Base-by-base conservation (phyloP, 192 early-diverging fungal genomes). In the Umbelopsis vinacea region DNA sequence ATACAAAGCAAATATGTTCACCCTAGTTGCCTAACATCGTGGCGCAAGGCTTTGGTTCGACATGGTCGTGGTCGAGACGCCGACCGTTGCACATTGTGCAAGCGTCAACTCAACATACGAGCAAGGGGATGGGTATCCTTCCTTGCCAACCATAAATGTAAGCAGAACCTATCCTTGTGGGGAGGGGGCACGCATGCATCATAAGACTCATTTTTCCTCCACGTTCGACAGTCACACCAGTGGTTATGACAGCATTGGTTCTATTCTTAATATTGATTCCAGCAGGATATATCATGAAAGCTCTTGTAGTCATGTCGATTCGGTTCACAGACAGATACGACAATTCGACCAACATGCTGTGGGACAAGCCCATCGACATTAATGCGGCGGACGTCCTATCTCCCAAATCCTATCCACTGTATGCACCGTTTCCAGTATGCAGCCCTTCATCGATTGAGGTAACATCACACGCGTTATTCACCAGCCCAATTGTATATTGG, bases 371-470 rank as follows among this genome's bases (percentile, higher is more conserved):
- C 10, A 68, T 38, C 21, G 15, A 35, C 67, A 68, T 46, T 6
- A 38, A 37, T 29, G 29, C 29, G 17, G 23, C 14, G 35, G 26
- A 21, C 10, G 19, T 10, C 1, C 4, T 10, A 7, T 37, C 12
- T 0, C 19, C 38, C 67, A 68, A 47, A 26, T 48, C 40, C 6
- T 46, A 47, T 24, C 67, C 46, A 21, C 46, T 48, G 10, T 81
- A 77, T 66, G 66, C 74, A 15, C 79, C 79, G 0, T 81, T 81
- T 55, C 79, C 79, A 2, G 71, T 81, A 1, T 81, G 79, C 52
- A 53, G 53, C 9, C 37, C 53, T 11, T 43, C 40, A 7, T 11
- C 63, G 3, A 33, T 52, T 38, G 15, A 66, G 1, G 24, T 33
- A 19, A 33, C 47, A 6, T 24, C 52, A 8, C 72, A 81, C 54